Evolutionary conservation across 2,329 filamentous ascomycete species (phyloP), one percentile per base, ranked within the genome.

Genomic region (Aaosphaeria arxii): DNA sequence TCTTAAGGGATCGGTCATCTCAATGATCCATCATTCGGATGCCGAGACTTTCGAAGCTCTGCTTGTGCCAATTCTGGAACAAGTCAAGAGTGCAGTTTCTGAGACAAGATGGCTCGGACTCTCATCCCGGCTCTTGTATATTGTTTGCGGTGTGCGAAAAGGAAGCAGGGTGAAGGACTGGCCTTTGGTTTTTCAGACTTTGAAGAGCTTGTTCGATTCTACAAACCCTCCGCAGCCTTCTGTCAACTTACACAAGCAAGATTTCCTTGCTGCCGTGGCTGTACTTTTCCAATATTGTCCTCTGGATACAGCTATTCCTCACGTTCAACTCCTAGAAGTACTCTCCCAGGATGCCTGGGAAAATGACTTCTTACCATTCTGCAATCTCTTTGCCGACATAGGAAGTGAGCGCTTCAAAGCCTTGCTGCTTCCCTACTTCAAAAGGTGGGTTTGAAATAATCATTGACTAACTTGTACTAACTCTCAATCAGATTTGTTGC

Each of bases 351-450:
- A 87, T 40, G 78, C 79, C 1, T 79, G 91, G 59, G 82, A 86
- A 61, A 72, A 72, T 44, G 86, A 85, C 75, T 97, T 96, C 66
- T 79, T 97, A 40, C 80, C 85, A 0, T 96, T 97, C 69, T 96
- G 90, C 70, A 86, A 86, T 11, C 85, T 89, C 45, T 85, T 94
- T 57, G 86, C 89, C 0, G 81, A 89, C 46, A 76, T 95, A 33
- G 85, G 91, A 41, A 66, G 79, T 1, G 81, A 86, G 45, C 81
- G 88, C 36, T 99, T 97, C 63, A 81, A 84, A 46, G 85, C 83
- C 54, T 75, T 96, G n/a, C 79, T 95, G 31, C 77, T 91, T 6
- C 86, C 84, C 35, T 85, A 88, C 48, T 91, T 97, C 57, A 89
- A 95, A 67, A 89, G 83, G 81, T 89, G 72, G 43, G 55, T 48